These are phyloP conservation scores for Excoecaria cochinchinensis DNA, from an alignment of 345 rosid species.

Conservation along the genomic window DNA sequence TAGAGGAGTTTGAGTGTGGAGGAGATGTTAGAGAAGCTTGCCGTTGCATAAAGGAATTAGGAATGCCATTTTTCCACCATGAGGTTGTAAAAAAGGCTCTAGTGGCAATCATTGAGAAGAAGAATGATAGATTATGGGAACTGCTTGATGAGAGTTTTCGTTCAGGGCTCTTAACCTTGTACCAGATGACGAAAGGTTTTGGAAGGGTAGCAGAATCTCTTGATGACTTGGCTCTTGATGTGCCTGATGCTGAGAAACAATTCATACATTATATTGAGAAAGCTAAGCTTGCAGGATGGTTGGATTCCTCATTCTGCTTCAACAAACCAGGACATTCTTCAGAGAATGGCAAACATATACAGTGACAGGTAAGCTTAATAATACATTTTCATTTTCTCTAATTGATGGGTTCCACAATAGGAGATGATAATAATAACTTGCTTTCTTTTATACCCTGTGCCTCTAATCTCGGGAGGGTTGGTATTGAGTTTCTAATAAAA, in stretches of 20 bases:
- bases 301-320: slow-evolving; percentile 50
- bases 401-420: no score
- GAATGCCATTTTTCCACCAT: slow-evolving; percentile 87
- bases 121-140: slow-evolving; percentile 54
- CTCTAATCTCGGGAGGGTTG: no score
- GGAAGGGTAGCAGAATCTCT: slow-evolving; percentile 60
- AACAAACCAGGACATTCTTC: slow-evolving; percentile 28
- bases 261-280: slow-evolving; percentile 47
- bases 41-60: slow-evolving; percentile 76
- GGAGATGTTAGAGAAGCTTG: slow-evolving; percentile 71
- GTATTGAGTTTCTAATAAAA: no score
- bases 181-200: slow-evolving; percentile 83
- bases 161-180: slow-evolving; percentile 65
- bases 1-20: slow-evolving; percentile 84
- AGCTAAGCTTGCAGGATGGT: slow-evolving; percentile 68
- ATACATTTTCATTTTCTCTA: no score
- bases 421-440: no score
- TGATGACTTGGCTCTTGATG: slow-evolving; percentile 78
- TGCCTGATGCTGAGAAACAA: slow-evolving; percentile 68
- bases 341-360: slow-evolving; percentile 37
- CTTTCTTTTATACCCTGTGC: no score
- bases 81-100: slow-evolving; percentile 77
- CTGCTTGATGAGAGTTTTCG: slow-evolving; percentile 54
- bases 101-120: slow-evolving; percentile 59
- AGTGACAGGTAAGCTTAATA: not conserved